Percentiles rank a stretch among this genome's conserved stretches.
Conservation (phyloP, 345 rosid genomes). For the Aurinia saxatilis region DNA sequence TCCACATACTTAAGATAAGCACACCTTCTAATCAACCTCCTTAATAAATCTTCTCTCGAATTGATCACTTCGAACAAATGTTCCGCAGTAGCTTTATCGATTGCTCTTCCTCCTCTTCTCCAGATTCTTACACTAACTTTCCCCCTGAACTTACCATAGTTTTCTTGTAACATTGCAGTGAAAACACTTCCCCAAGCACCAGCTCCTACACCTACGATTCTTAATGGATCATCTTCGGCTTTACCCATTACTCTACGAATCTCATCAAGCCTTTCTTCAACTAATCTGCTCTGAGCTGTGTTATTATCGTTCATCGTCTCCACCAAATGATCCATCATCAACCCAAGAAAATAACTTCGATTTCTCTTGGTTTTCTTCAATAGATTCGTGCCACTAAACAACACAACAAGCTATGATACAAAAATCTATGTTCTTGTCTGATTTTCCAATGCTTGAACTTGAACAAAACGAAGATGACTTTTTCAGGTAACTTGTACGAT, state of each 20-base stretch:
- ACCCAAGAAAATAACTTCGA: neutral
- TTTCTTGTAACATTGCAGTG: conserved; percentile 76
- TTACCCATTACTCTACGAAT: conserved; percentile 65
- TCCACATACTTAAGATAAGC: conserved; percentile 95
- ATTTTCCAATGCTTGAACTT: conserved; percentile 7
- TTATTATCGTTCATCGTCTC: conserved; percentile 13
- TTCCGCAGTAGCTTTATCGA: conserved; percentile 72
- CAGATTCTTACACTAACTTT: conserved; percentile 87
- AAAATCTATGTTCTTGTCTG: neutral
- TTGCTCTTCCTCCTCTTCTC: conserved; percentile 80
- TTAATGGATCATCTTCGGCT: conserved; percentile 70
- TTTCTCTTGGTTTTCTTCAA: conserved; percentile 10
- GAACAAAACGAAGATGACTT: neutral
- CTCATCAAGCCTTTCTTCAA: conserved; percentile 79
- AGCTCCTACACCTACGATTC: conserved; percentile 91
- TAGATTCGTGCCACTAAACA: neutral
- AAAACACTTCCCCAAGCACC: conserved; percentile 99
- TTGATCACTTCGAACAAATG: conserved; percentile 94
- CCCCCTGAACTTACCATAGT: conserved; percentile 60
- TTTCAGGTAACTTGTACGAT: conserved; percentile 12
- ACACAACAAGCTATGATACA: neutral
- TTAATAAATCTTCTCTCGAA: conserved; percentile 77
- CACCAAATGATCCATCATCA: conserved; percentile 13
- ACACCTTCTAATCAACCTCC: conserved; percentile 86
- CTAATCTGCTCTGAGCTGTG: conserved; percentile 14